phyloP scores from a whole-genome alignment of 768 basidiomycete species.

The Lentinula aciculospora region DNA sequence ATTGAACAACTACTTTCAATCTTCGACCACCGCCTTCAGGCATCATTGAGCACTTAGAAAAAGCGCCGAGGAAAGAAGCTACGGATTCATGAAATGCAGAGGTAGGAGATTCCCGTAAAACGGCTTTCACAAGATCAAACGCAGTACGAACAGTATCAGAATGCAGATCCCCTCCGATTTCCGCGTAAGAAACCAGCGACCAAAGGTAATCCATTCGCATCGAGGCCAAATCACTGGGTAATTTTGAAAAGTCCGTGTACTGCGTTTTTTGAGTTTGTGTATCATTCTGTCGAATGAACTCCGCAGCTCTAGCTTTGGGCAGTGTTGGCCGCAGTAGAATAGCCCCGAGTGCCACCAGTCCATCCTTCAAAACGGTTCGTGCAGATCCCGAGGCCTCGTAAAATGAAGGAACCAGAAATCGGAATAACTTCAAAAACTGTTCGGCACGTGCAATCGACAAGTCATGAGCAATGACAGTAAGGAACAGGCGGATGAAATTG shows the following conservation, averaged over 20 bases:
- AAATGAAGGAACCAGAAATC: constrained; percentile 48
- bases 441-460: constrained; percentile 61
- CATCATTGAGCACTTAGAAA: constrained; percentile 42
- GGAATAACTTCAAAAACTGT: constrained; percentile 60
- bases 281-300: constrained; percentile 25
- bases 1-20: constrained; percentile 42
- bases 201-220: constrained; percentile 66
- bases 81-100: constrained; percentile 31
- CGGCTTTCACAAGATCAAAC: constrained; percentile 48
- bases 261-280: constrained; percentile 12
- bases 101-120: constrained; percentile 48
- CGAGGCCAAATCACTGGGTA: constrained; percentile 45
- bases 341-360: constrained; percentile 59
- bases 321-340: constrained; percentile 41
- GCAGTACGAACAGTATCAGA: constrained; percentile 35
- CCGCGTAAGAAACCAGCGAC: constrained; percentile 43
- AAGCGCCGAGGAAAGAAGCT: constrained; percentile 47
- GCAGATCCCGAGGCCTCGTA: constrained; percentile 51
- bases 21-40: constrained; percentile 32
- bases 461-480: constrained; percentile 79
- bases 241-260: constrained; percentile 35
- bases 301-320: constrained; percentile 38
- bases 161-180: constrained; percentile 43
- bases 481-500: constrained; percentile 63
- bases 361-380: constrained; percentile 55